phyloP scores from a whole-genome alignment of 2,329 filamentous ascomycete genomes.

The Colletotrichum musae region DNA sequence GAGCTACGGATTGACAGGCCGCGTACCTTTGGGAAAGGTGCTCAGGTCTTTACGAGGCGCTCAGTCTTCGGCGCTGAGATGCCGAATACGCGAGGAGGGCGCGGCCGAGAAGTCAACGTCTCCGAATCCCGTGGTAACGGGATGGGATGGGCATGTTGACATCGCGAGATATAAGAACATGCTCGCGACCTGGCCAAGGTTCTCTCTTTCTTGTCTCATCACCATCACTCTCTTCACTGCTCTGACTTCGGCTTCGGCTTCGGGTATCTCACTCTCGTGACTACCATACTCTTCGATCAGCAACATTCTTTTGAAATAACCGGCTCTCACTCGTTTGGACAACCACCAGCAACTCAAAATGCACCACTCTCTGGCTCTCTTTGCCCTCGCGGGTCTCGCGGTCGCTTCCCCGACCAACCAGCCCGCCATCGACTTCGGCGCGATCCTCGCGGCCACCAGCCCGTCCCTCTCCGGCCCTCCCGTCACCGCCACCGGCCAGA shows the following conservation, averaged over 20 bases:
- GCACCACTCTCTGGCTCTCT: constrained; percentile 14
- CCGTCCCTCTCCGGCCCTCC: constrained; percentile 23
- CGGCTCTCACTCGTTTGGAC: neutral
- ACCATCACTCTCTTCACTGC: constrained; percentile 6
- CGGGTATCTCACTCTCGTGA: neutral
- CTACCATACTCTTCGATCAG: neutral
- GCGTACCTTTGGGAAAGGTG: neutral
- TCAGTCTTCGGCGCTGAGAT: constrained; percentile 17
- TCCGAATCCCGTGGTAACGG: neutral
- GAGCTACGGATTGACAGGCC: constrained; percentile 17
- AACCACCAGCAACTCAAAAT: constrained; percentile 12
- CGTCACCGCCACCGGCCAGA: constrained; percentile 15
- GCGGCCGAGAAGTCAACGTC: neutral
- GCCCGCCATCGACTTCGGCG: constrained; percentile 22
- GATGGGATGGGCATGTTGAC: neutral
- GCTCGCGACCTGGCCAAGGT: too few relatives aligned
- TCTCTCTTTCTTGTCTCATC: neutral
- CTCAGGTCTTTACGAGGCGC: constrained; percentile 22
- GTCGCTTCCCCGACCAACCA: constrained; percentile 22
- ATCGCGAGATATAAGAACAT: neutral
- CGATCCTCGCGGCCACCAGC: constrained; percentile 9
- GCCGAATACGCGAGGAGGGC: constrained; percentile 15
- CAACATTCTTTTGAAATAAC: neutral
- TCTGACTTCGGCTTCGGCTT: neutral
- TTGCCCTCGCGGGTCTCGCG: constrained; percentile 28